Conservation (phyloP, 2,329 filamentous ascomycete genomes). For the Sarocladiaceae sp. region DNA sequence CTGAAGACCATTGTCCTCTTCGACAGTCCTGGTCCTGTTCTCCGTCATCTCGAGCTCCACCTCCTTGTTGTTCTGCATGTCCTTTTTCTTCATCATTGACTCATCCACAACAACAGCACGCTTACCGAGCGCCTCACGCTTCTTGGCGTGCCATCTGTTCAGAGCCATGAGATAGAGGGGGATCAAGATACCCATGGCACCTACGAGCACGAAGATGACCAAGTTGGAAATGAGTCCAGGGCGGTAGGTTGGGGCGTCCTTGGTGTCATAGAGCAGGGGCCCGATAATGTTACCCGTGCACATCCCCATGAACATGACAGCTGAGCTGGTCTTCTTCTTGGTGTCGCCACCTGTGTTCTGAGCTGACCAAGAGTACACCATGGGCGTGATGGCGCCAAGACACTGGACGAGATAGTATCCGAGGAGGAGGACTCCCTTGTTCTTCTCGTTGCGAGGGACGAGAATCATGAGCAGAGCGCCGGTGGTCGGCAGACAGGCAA, state of each 20-base stretch:
- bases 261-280: conserved; percentile 54
- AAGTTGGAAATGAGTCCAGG: conserved; percentile 39
- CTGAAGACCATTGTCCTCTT: not conserved
- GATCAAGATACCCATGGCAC: conserved; percentile 15
- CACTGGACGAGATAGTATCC: conserved; percentile 66
- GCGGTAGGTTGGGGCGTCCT: conserved; percentile 54
- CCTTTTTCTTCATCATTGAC: conserved; percentile 30
- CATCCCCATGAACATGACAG: conserved; percentile 57
- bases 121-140: conserved; percentile 52
- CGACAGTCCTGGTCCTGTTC: not conserved
- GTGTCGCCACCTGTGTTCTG: conserved; percentile 65
- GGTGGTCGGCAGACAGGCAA: conserved; percentile 46
- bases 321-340: conserved; percentile 62
- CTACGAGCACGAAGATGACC: not conserved
- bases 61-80: conserved; percentile 12
- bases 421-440: conserved; percentile 44
- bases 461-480: conserved; percentile 55
- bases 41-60: conserved; percentile 12
- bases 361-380: conserved; percentile 61
- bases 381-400: conserved; percentile 59
- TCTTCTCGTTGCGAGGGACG: conserved; percentile 35
- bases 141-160: conserved; percentile 48
- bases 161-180: conserved; percentile 43
- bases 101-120: conserved; percentile 51
- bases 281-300: conserved; percentile 65